Base-by-base conservation (phyloP, 2,329 filamentous ascomycete species). In the Neofusicoccum cordaticola region DNA sequence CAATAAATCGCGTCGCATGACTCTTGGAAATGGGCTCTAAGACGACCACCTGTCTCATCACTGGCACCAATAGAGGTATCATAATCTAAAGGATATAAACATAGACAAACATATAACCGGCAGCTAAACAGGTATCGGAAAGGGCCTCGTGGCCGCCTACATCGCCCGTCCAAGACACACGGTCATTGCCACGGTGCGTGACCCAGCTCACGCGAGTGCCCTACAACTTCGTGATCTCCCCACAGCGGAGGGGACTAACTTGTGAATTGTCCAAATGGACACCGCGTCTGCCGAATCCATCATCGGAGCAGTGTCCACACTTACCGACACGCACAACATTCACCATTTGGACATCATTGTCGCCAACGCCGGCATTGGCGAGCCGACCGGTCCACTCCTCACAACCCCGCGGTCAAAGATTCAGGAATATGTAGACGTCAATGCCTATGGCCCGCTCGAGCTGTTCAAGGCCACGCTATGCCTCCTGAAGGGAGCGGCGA, bases 181-280 rank as follows among this genome's bases (percentile, higher is more conserved):
- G 17, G 75, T 82, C 45, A 75, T 82, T 13, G 78, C 76, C 19
- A 77, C 75, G 5, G 72, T 79, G 35, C 78, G 79, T 22, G 69
- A 75, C n/a, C 71, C 67, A 3, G 50, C 67, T 0, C 66, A 73
- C 22, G 56, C 69, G 5, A 70, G 68, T 39, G 69, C 71, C 1
- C 34, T 70, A 1, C 67, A 71, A 3, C 72, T 81, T 5, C 57
- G 68, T 3, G 48, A 64, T 5, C 58, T 75, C 6, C 67, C 70
- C n/a, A 70, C 62, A 11, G 75, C 68, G 2, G 15, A 35, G 4
- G 42, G 34, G 11, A 13, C 57, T 2, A 15, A 15, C 11, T 42
- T 61, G 11, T 8, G 48, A 12, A 7, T 27, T 17, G 5, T 27
- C 9, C 57, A 37, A 8, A 35, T 61, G 42, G 57, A 61, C 42